Evolutionary conservation across 495 filamentous ascomycete species (phyloP).

Genomic region (Lophium mytilinum): DNA sequence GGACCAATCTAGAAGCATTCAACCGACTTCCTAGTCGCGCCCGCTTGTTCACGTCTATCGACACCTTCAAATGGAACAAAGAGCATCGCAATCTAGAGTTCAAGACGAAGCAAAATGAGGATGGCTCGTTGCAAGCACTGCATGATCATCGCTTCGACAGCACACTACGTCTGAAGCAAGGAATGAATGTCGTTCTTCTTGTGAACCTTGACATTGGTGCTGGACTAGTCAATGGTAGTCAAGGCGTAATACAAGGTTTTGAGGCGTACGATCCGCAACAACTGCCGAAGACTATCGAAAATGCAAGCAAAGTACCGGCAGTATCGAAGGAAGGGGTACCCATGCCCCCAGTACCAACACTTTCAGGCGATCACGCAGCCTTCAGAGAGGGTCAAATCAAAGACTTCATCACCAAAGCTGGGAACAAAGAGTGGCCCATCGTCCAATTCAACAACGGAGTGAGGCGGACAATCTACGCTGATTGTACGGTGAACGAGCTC

Average conservation of each 20-base stretch:
- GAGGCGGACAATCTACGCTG: slow-evolving; percentile 37
- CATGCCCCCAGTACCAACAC: not conserved
- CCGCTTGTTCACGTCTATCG: slow-evolving; percentile 16
- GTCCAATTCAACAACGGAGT: slow-evolving; percentile 31
- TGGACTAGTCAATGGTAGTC: slow-evolving; percentile 45
- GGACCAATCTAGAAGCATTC: slow-evolving; percentile 19
- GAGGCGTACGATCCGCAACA: slow-evolving; percentile 9
- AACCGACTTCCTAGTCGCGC: slow-evolving; percentile 22
- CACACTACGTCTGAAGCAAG: slow-evolving; percentile 34
- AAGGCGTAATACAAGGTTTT: slow-evolving; percentile 41
- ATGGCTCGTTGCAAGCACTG: slow-evolving; percentile 8
- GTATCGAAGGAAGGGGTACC: not conserved
- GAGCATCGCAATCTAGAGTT: slow-evolving; percentile 11
- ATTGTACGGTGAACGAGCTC: slow-evolving; percentile 41
- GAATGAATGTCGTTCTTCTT: slow-evolving; percentile 41
- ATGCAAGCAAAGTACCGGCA: not conserved
- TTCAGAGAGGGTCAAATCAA: slow-evolving; percentile 17
- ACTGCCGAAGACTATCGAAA: slow-evolving; percentile 7
- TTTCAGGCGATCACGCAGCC: slow-evolving; percentile 12
- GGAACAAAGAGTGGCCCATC: slow-evolving; percentile 25
- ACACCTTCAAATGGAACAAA: slow-evolving; percentile 23
- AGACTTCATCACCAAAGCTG: slow-evolving; percentile 6
- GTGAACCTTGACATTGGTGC: slow-evolving; percentile 33
- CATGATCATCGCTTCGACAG: slow-evolving; percentile 27
- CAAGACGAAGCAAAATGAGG: slow-evolving; percentile 17